These are phyloP conservation scores for Picochlorum sp. DNA, from an alignment of 139 green algal genomes.

Conservation along the genomic window DNA sequence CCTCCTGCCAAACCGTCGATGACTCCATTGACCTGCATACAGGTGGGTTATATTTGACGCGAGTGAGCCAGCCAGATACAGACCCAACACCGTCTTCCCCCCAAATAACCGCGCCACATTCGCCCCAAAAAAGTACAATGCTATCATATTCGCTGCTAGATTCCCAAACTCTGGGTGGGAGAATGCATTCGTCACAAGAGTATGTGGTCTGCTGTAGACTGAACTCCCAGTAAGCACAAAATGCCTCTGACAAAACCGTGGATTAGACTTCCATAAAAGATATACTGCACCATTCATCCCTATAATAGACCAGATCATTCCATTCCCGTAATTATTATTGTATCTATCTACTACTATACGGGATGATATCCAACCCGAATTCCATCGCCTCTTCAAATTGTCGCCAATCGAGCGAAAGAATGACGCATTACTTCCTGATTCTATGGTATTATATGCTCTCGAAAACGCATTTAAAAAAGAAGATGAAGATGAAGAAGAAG, in stretches of 20 bases:
- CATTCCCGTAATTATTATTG: neutral
- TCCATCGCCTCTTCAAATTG: too few species aligned
- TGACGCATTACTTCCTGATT: too few species aligned
- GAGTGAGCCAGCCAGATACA: constrained; percentile 28
- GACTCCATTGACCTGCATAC: too few species aligned
- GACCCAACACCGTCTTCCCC: constrained; percentile 21
- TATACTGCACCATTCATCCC: constrained; percentile 38
- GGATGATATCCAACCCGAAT: too few species aligned
- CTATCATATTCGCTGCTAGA: constrained; percentile 41
- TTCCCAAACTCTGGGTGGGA: constrained; percentile 29
- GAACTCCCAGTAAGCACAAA: constrained; percentile 25
- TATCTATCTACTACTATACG: neutral
- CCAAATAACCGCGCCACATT: constrained; percentile 24
- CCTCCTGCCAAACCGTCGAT: neutral
- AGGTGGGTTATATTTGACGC: constrained; percentile 16
- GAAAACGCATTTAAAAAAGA: too few species aligned
- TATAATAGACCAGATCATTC: constrained; percentile 38
- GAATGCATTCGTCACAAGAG: constrained; percentile 38
- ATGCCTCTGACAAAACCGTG: constrained; percentile 28
- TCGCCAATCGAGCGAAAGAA: too few species aligned
- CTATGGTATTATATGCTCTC: too few species aligned
- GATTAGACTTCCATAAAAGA: constrained; percentile 22
- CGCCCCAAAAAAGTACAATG: constrained; percentile 47
- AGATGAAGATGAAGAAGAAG: too few species aligned
- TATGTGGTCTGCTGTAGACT: constrained; percentile 33